phyloP scores from a whole-genome alignment of 306 rosid genomes.

The Castanea sativa region DNA sequence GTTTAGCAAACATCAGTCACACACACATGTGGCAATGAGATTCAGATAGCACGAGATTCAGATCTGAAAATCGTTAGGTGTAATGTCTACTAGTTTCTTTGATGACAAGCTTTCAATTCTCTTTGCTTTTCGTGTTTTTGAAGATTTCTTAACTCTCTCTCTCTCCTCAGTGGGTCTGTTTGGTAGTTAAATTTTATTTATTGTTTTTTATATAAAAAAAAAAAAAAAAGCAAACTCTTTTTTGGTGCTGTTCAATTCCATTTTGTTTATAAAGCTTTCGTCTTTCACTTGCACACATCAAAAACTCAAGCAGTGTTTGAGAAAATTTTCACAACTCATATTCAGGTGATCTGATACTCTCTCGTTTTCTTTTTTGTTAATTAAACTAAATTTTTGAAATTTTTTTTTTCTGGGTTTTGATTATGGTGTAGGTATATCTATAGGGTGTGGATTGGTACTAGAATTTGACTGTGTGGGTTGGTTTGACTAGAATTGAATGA shows the following conservation, averaged over 20 bases:
- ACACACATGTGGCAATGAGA: too few relatives aligned
- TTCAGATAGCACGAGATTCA: constrained; percentile 17
- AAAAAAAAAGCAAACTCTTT: too few relatives aligned
- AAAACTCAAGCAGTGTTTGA: not conserved
- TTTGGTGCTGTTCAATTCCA: not conserved
- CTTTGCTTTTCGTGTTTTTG: constrained; percentile 26
- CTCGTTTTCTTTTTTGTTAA: not conserved
- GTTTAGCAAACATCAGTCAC: not conserved
- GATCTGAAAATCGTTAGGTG: constrained; percentile 28
- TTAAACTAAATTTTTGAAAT: too few relatives aligned
- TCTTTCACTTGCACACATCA: constrained; percentile 7
- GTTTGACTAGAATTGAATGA: not conserved
- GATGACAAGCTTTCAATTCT: constrained; percentile 27
- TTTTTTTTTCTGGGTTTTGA: not conserved
- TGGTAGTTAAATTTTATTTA: constrained; percentile 14
- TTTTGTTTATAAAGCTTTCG: constrained; percentile 16
- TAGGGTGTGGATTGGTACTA: not conserved
- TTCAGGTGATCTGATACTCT: constrained; percentile 15
- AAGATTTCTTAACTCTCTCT: constrained; percentile 23
- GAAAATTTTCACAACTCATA: not conserved
- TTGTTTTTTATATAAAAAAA: too few relatives aligned
- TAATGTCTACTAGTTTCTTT: constrained; percentile 3
- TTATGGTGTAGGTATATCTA: not conserved
- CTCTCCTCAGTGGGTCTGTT: constrained; percentile 31
- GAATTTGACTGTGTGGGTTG: not conserved